phyloP scores from a whole-genome alignment of 805 yeast genomes.

The Candida hungchunana region DNA sequence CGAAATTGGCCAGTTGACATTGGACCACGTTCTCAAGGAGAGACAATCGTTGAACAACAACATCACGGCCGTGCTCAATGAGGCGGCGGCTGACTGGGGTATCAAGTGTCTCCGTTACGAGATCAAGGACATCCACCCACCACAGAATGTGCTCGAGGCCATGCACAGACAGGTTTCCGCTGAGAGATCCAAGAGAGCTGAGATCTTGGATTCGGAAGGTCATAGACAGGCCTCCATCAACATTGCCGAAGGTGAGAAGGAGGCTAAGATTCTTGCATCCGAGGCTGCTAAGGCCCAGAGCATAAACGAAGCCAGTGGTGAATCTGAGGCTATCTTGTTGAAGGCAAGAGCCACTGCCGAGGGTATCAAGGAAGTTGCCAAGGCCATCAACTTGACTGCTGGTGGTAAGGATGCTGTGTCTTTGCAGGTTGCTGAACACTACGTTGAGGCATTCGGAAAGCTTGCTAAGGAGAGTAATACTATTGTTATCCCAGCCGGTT shows the following conservation, averaged over 20 bases:
- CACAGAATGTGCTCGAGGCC: constrained; percentile 77
- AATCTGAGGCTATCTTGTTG: constrained; percentile 61
- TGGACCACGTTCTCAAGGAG: constrained; percentile 75
- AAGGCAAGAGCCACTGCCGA: constrained; percentile 72
- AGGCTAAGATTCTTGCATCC: constrained; percentile 65
- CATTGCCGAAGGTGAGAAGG: constrained; percentile 79
- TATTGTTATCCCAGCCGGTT: constrained; percentile 68
- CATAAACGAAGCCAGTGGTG: constrained; percentile 70
- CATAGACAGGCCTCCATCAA: constrained; percentile 74
- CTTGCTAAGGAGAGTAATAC: constrained; percentile 81
- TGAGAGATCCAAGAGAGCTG: constrained; percentile 83
- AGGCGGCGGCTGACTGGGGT: constrained; percentile 86
- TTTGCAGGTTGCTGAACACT: constrained; percentile 77
- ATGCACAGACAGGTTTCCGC: constrained; percentile 91
- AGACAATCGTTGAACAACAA: constrained; percentile 68
- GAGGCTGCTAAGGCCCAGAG: constrained; percentile 62
- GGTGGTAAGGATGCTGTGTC: constrained; percentile 75
- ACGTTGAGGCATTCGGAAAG: constrained; percentile 76
- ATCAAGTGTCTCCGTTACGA: constrained; percentile 79
- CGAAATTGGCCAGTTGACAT: constrained; percentile 78
- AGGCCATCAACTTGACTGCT: constrained; percentile 62
- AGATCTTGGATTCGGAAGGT: constrained; percentile 84
- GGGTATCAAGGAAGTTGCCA: constrained; percentile 60
- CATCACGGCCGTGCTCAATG: constrained; percentile 76
- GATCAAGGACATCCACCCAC: constrained; percentile 86